These are phyloP conservation scores for Stachybotrys echinatus DNA, from an alignment of 2,329 filamentous ascomycete species.

Conservation along the genomic window DNA sequence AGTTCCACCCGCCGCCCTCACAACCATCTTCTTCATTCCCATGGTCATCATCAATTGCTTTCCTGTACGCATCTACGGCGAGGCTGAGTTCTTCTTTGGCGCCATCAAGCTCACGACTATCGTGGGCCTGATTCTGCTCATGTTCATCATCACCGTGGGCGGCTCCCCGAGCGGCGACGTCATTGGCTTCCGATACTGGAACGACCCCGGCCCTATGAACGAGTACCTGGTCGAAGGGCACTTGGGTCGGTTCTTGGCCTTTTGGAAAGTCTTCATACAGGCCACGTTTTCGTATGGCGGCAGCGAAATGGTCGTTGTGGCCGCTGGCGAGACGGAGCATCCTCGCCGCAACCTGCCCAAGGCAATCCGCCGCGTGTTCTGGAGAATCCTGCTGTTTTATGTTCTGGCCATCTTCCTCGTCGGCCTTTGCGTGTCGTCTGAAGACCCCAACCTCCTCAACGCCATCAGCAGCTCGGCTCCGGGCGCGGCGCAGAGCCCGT, in stretches of 20 bases:
- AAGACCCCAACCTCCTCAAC: constrained; percentile 34
- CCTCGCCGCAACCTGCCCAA: constrained; percentile 29
- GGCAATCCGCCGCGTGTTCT: constrained; percentile 26
- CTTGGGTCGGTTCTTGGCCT: constrained; percentile 34
- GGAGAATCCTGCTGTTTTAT: constrained; percentile 30
- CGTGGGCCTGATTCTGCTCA: constrained; percentile 42
- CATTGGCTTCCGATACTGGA: constrained; percentile 43
- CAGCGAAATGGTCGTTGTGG: constrained; percentile 31
- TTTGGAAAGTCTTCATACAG: constrained; percentile 40
- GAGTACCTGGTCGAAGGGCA: constrained; percentile 31
- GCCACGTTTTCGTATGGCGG: constrained; percentile 44
- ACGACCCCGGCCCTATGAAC: constrained; percentile 25
- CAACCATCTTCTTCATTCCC: constrained; percentile 29
- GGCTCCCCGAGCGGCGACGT: constrained; percentile 34
- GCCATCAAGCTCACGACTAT: constrained; percentile 44
- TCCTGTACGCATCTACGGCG: constrained; percentile 42
- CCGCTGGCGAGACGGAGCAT: constrained; percentile 28
- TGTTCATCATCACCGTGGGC: constrained; percentile 44
- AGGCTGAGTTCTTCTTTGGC: constrained; percentile 45
- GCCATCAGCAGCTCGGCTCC: constrained; percentile 39
- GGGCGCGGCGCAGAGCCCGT: constrained; percentile 43
- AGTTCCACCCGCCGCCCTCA: constrained; percentile 21
- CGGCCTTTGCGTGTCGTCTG: constrained; percentile 28
- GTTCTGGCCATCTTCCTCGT: constrained; percentile 31
- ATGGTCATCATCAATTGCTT: constrained; percentile 33